A percentile compares a stretch with the other conserved stretches of the same genome.
Conservation (phyloP, 768 basidiomycete genomes). For the Pulveroboletus ravenelii region DNA sequence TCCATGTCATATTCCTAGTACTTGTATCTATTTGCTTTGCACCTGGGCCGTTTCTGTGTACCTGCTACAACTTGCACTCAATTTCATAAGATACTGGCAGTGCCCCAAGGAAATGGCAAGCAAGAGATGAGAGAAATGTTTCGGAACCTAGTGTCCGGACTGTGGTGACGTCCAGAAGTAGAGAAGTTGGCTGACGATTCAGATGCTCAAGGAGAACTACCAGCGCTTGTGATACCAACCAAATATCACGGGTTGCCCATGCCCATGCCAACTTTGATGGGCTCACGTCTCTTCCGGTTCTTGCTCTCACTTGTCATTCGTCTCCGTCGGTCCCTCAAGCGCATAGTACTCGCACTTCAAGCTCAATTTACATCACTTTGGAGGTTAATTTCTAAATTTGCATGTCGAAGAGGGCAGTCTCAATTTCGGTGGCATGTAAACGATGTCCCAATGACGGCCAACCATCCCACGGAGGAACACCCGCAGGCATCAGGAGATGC, state of each 20-base stretch:
- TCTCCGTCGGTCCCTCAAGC: neutral
- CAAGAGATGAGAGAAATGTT: neutral
- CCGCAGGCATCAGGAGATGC: neutral
- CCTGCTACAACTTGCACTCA: too few species aligned
- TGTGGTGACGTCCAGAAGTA: too few species aligned
- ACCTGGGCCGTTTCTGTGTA: too few species aligned
- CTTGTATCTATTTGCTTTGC: too few species aligned
- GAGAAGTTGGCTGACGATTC: too few species aligned
- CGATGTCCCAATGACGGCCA: neutral
- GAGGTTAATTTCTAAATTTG: neutral
- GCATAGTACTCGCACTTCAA: conserved; percentile 1
- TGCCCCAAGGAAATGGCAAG: too few species aligned
- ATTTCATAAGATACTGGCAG: too few species aligned
- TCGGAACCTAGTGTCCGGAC: neutral
- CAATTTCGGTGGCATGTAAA: neutral
- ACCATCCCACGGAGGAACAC: neutral
- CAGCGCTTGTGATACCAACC: neutral
- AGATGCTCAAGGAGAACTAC: too few species aligned
- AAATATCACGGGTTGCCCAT: neutral
- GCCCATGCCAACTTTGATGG: neutral
- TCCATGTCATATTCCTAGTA: too few species aligned
- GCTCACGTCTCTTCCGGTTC: neutral
- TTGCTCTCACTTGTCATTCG: neutral
- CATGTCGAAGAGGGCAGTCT: neutral
- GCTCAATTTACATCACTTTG: neutral